Base-by-base conservation (phyloP, 352 stramenopile genomes). In the Thraustochytrium striatum region DNA sequence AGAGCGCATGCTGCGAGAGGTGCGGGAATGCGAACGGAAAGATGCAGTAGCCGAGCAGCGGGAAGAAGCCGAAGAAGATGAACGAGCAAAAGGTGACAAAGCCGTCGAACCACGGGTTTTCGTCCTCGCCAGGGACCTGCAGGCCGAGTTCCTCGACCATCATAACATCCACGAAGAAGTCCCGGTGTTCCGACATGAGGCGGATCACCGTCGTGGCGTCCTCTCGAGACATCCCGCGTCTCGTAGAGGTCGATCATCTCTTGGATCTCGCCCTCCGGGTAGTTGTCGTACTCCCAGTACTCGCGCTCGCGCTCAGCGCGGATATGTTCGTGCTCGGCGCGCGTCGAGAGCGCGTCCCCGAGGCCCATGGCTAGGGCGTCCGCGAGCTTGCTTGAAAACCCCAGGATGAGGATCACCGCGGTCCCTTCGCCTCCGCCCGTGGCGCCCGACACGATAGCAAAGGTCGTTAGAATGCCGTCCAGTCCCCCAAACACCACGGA, bases 221-320 rank as follows among this genome's bases (percentile, higher is more conserved):
- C 2, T 93, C 86, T 2, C 82, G 88, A 0, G 88, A 85, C 79
- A 96, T 93, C 33, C 92, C 92, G 83, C 93, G 93, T 91, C 82
- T 94, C 88, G 80, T 97, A 97, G n/a, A 96, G 83, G 69, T 95
- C 90, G 36, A 97, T 86, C 92, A 97, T 97, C 82, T 96, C 91
- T 35, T 94, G 85, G 59, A 94, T 92, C 82, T 95, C 92, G 38
- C 89, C 88, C 81, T 89, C 79, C 58, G 84, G 84, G 65, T 86
- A 85, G 57, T 87, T 88, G 44, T 87, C 80, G 39, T 86, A 82
- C 79, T 89, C 85, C 91, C 91, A 96, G 30, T 89, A 83, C 78
- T 96, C 91, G 44, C 90, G 84, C 28, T 85, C 84, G 53, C 91
- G 88, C 82, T 95, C 90, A 65, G 94, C 88, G 78, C 92, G 88